Evolutionary conservation across 2,329 filamentous ascomycete genomes (phyloP).

Genomic region (Aspergillus ochraceoroseus): DNA sequence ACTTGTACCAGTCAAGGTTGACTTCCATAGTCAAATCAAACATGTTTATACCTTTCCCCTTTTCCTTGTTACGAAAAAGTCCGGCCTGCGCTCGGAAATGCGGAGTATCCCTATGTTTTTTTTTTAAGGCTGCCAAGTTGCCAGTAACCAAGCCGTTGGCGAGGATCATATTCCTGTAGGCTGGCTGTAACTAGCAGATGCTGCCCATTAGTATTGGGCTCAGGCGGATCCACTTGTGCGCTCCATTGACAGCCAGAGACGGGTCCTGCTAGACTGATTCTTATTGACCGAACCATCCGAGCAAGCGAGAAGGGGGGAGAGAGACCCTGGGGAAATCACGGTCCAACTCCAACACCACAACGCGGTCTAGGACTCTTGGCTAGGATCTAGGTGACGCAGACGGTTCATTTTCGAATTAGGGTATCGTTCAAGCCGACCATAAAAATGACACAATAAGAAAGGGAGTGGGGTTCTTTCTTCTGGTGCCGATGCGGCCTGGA

Average conservation of each 20-base stretch:
- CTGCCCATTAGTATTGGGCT: conserved; percentile 9
- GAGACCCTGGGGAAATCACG: conserved; percentile 8
- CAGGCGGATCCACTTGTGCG: conserved; percentile 4
- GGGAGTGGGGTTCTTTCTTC: not conserved
- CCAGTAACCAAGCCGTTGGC: conserved; percentile 6
- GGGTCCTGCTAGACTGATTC: not conserved
- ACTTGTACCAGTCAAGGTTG: not conserved
- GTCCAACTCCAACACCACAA: conserved; percentile 5
- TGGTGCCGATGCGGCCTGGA: too few species aligned
- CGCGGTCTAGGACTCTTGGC: conserved; percentile 4
- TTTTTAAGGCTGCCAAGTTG: conserved; percentile 3
- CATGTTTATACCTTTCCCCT: not conserved
- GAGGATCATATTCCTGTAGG: conserved; percentile 12
- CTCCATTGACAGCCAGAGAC: conserved; percentile 1
- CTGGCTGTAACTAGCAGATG: not conserved
- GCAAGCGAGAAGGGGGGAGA: not conserved
- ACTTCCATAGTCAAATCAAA: not conserved
- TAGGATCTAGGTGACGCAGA: conserved; percentile 9
- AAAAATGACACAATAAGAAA: not conserved
- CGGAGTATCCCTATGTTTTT: not conserved
- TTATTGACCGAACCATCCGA: conserved; percentile 9
- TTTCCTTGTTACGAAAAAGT: too few species aligned
- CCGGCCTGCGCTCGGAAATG: not conserved
- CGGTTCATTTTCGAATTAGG: conserved; percentile 9
- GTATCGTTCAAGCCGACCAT: too few species aligned